Base-by-base conservation (phyloP, 2,329 filamentous ascomycete species). In the Pseudocercospora fuligena region DNA sequence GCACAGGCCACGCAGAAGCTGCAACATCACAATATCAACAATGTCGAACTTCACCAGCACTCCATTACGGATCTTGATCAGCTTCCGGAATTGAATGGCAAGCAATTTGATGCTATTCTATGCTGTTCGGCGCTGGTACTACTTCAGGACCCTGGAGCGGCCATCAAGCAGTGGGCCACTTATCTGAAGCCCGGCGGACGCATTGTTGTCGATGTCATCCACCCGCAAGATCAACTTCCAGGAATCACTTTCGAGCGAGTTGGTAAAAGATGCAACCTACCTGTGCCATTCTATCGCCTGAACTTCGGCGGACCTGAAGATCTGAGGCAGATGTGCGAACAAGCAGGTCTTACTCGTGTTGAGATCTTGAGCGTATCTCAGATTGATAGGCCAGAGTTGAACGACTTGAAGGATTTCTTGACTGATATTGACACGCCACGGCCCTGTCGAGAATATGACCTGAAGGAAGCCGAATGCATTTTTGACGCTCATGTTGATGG, bases 121-220 rank as follows among this genome's bases (percentile, higher is more conserved):
- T 73, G 80, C 31, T 77, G 79, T 19, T 81, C 78, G 36, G 80
- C 80, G 27, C 67, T 82, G 11, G 80, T 82, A 16, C 71, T 82
- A 11, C 78, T 82, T 7, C 73, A 76, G 2, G 74, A 82, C 49
- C 79, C 80, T 3, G 72, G 72, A 36, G 72, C 67, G 23, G 79
- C 79, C 2, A 70, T 82, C 11, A 73, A 75, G 67, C 73, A 77
- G 29, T 83, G 80, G 80, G 64, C 71, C 14, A 67, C 62, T 9
- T 82, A 76, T 60, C 66, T 83, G 54, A 82, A 80, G 69, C 78
- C 79, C 31, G 79, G 79, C 16, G 81, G 81, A 0, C 64, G 76
- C 11, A 64, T 83, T 7, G 76, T 80, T 25, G 60, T 78, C 8
- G 81, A 82, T 67, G 77, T 77, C 6, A 78, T 78, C 7, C 78